A percentile compares a stretch with the other conserved stretches of the same genome.
These are phyloP conservation scores for Annulohypoxylon bovei DNA, from an alignment of 495 filamentous ascomycete species.

Conservation along the genomic window DNA sequence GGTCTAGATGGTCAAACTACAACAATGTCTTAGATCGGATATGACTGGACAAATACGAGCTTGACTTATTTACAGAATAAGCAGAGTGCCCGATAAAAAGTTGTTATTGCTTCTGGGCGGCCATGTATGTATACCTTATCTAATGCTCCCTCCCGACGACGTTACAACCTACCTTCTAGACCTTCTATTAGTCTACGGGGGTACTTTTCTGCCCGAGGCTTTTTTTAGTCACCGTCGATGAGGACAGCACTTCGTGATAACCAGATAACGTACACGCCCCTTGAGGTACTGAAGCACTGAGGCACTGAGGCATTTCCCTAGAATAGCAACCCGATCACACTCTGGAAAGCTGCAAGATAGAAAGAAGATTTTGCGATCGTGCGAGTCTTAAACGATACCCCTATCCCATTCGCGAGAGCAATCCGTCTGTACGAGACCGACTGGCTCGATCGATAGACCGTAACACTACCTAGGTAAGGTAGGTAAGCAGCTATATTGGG, in stretches of 20 bases:
- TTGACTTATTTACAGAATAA: background rate
- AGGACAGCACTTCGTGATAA: background rate
- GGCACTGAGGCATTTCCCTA: conserved; percentile 38
- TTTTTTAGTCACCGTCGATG: background rate
- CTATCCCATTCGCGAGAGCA: background rate
- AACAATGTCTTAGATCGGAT: background rate
- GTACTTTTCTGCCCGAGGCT: conserved; percentile 10
- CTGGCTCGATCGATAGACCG: conserved; percentile 7
- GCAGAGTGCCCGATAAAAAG: background rate
- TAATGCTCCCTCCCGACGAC: background rate
- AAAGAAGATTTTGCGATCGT: conserved; percentile 4
- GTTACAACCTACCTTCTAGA: background rate
- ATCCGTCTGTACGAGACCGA: background rate
- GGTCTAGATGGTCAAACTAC: background rate
- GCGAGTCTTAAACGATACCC: background rate
- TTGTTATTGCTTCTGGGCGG: background rate
- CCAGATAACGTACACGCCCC: background rate
- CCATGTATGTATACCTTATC: conserved; percentile 7
- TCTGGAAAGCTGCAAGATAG: background rate
- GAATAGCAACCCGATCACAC: conserved; percentile 18
- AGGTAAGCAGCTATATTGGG: background rate
- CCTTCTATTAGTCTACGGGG: background rate
- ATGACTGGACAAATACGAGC: conserved; percentile 5
- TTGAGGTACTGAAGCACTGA: too few species aligned
- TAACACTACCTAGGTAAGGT: background rate